Conservation (phyloP, 164 flowering plant genomes). For the Umbellularia californica region DNA sequence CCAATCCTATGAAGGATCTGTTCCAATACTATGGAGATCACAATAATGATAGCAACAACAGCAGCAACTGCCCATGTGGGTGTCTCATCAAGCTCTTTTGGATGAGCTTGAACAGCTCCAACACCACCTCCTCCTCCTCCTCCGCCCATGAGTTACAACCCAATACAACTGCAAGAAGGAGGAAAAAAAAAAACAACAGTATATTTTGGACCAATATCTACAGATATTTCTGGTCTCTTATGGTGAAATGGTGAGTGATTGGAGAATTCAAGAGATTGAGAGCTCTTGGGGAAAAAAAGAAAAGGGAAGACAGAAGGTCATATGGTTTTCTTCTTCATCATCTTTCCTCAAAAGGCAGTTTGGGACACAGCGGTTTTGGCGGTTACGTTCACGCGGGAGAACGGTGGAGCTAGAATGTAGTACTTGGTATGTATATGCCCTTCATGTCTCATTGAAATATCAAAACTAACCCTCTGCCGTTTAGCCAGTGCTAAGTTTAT, state of each 20-base stretch:
- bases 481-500: too few relatives aligned
- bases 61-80: conserved; percentile 88
- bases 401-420: conserved; percentile 2
- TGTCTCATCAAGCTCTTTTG: conserved; percentile 67
- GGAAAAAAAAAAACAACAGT: background rate
- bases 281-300: background rate
- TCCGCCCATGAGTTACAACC: conserved; percentile 1
- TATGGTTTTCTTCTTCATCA: background rate
- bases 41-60: conserved; percentile 57
- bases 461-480: too few relatives aligned
- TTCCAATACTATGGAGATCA: conserved; percentile 61
- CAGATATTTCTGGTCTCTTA: background rate
- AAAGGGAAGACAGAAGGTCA: background rate
- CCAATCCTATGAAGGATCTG: conserved; percentile 65
- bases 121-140: conserved; percentile 31
- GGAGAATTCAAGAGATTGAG: background rate
- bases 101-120: background rate
- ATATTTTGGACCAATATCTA: background rate
- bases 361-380: background rate
- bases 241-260: background rate
- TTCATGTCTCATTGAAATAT: background rate
- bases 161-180: background rate
- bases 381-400: background rate
- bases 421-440: background rate
- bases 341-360: background rate